A percentile compares a stretch with the other conserved stretches of the same genome.
phyloP scores from a whole-genome alignment of 257 asterid species.

The Solanum peruvianum region DNA sequence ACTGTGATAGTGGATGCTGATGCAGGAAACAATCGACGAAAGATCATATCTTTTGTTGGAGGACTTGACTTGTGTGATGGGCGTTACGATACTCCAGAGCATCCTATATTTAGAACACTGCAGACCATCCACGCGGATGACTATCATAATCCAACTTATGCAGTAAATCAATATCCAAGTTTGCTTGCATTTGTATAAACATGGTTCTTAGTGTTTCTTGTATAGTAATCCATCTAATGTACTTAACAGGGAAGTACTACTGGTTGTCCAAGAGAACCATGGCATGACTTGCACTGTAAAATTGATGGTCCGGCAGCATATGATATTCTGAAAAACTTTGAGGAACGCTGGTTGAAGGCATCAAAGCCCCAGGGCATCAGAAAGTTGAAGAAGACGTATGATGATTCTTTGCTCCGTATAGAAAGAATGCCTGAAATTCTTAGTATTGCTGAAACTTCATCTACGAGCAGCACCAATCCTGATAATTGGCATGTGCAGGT shows the following conservation, averaged over 20 bases:
- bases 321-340: constrained; percentile 81
- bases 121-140: constrained; percentile 67
- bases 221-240: background rate
- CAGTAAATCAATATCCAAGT: constrained; percentile 31
- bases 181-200: background rate
- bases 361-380: constrained; percentile 79
- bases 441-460: constrained; percentile 63
- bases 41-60: constrained; percentile 74
- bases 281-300: constrained; percentile 96
- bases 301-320: constrained; percentile 98
- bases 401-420: constrained; percentile 82
- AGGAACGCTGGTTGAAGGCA: constrained; percentile 90
- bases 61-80: constrained; percentile 96
- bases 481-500: constrained; percentile 96
- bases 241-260: constrained; percentile 46
- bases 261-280: constrained; percentile 96
- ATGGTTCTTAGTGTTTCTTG: background rate
- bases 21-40: constrained; percentile 73
- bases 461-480: constrained; percentile 44
- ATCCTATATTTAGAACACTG: constrained; percentile 64
- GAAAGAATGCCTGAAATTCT: constrained; percentile 92
- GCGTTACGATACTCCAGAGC: constrained; percentile 82
- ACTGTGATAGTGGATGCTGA: constrained; percentile 94
- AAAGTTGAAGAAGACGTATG: constrained; percentile 63
- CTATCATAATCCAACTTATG: constrained; percentile 85